Percentiles rank a stretch among this genome's conserved stretches.
Evolutionary conservation across 2,329 filamentous ascomycete species (phyloP).

Genomic region (Neodidymelliopsis sp.): DNA sequence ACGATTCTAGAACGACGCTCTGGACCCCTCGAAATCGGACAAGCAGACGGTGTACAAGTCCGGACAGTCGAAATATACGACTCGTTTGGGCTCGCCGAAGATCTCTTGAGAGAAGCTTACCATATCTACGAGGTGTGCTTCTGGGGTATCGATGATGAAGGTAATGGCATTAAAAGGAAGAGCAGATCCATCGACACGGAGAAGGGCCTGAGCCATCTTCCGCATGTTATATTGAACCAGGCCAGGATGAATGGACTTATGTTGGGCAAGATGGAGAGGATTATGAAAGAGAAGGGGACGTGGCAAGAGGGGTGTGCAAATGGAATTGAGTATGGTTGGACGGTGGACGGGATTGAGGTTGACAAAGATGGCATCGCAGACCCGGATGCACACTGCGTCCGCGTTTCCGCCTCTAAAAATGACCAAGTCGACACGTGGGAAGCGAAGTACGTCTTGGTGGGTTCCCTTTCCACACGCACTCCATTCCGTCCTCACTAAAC

Average conservation of each 20-base stretch:
- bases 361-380: constrained; percentile 51
- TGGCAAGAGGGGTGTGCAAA: constrained; percentile 33
- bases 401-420: constrained; percentile 43
- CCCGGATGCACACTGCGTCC: constrained; percentile 42
- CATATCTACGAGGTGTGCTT: constrained; percentile 70
- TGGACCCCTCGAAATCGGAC: constrained; percentile 64
- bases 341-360: constrained; percentile 60
- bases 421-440: constrained; percentile 40
- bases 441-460: constrained; percentile 50
- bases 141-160: constrained; percentile 47
- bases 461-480: constrained; percentile 4
- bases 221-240: constrained; percentile 74
- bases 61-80: constrained; percentile 78
- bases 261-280: constrained; percentile 59
- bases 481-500: not conserved
- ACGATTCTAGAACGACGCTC: constrained; percentile 64
- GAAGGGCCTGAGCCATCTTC: constrained; percentile 67
- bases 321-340: constrained; percentile 63
- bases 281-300: constrained; percentile 35
- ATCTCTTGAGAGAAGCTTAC: constrained; percentile 69
- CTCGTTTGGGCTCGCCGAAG: constrained; percentile 70
- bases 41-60: constrained; percentile 71
- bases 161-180: constrained; percentile 51
- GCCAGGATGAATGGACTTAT: constrained; percentile 71
- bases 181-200: constrained; percentile 63